Base-by-base conservation (phyloP, 1,139 yeast genomes). In the Sugiyamaella grinbergsii region DNA sequence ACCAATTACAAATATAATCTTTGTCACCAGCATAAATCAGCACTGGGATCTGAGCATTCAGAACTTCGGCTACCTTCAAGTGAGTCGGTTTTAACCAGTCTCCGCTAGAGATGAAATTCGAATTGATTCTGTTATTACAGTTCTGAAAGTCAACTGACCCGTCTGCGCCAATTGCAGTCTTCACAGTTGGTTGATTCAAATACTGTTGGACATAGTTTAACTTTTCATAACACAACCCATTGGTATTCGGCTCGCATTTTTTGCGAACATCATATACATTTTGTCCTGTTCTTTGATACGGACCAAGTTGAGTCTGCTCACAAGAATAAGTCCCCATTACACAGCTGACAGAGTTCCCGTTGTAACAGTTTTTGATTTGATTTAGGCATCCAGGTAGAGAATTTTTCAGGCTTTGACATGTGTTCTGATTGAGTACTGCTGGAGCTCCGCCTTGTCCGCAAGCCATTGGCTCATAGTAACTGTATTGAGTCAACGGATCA, bases 401-500 rank as follows among this genome's bases (percentile, higher is more conserved):
- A 51, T 76, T 78, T 51, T 77, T 71, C 97, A 93, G 91, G 47
- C 76, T 73, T 51, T 81, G 78, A 74, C 98, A 93, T 68, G 85
- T 83, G 57, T 83, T 88, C 47, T 83, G 85, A 33, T 77, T 74
- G 61, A 91, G 74, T 5, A 90, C 95, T 13, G 95, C 75, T 43
- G 84, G 83, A 58, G 82, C 85, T 42, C 96, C 97, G 65, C 96
- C 96, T 63, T 81, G 75, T 58, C 96, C 96, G 72, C 98, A 91
- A 10, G 97, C 98, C 98, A 93, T 93, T 67, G 95, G 96, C 73
- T 87, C 85, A 71, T 89, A 93, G 71, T 83, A 83, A 61, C 83
- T 84, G 70, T 87, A 89, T 74, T 93, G 98, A 55, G 82, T 83
- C 68, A 88, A 79, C 15, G 96, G 95, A 71, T 93, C 98, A 48